Evolutionary conservation across 306 rosid genomes (phyloP).

Genomic region (Trifolium repens): DNA sequence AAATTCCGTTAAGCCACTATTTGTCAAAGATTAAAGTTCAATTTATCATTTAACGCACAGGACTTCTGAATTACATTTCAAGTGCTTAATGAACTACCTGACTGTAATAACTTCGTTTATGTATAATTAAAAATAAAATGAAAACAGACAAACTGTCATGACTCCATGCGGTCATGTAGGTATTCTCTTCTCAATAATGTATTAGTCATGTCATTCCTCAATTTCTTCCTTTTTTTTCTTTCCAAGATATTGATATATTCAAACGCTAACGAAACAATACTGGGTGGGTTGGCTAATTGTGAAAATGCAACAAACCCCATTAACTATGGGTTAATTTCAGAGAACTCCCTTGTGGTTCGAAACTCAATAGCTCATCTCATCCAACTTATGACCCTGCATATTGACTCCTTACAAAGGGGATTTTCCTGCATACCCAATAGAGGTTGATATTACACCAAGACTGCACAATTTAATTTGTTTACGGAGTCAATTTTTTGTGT

Average conservation of each 20-base stretch:
- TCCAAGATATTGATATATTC: neutral
- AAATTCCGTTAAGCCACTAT: no score
- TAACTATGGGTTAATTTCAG: neutral
- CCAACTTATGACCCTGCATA: neutral
- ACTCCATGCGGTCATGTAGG: no score
- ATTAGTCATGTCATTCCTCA: no score
- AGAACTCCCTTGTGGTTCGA: neutral
- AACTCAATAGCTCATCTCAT: conserved; percentile 4
- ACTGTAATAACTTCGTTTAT: no score
- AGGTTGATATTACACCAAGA: neutral
- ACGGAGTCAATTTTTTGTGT: conserved; percentile 2
- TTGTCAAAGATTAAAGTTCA: no score
- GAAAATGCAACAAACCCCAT: neutral
- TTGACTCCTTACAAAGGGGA: neutral
- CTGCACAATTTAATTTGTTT: neutral
- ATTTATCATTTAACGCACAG: no score
- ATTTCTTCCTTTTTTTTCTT: no score
- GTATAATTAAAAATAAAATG: no score
- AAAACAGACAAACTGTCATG: no score
- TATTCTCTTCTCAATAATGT: no score
- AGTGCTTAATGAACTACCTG: no score
- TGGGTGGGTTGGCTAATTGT: neutral
- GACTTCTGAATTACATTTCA: no score
- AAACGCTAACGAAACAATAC: neutral
- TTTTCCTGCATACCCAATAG: neutral